These are phyloP conservation scores for Amesomyces nigricolor DNA, from an alignment of 2,329 filamentous ascomycete species.

Conservation along the genomic window DNA sequence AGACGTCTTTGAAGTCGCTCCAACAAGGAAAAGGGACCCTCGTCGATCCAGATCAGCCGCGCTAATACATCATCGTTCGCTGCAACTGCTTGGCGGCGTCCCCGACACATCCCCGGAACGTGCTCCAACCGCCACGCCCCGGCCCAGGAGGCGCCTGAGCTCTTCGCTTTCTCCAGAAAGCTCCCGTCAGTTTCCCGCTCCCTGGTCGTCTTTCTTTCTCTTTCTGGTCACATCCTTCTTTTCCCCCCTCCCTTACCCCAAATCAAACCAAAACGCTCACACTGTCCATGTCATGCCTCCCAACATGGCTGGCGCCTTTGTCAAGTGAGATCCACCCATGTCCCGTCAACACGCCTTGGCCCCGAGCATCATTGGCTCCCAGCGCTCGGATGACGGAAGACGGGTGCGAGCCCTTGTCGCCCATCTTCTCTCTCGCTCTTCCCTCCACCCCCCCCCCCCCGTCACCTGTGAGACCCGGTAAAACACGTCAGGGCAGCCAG, in stretches of 20 bases:
- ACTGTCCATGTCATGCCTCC: neutral
- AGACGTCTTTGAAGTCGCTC: neutral
- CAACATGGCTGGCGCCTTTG: neutral
- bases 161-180: too few relatives aligned
- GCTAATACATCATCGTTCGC: constrained; percentile 5
- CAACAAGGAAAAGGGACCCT: constrained; percentile 1
- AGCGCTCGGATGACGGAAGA: constrained; percentile 17
- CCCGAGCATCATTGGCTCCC: constrained; percentile 13
- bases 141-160: too few relatives aligned
- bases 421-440: neutral
- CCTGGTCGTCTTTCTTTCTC: too few relatives aligned
- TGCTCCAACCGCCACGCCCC: neutral
- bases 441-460: constrained; percentile 8
- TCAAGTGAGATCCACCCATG: constrained; percentile 12
- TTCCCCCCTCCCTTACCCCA: too few relatives aligned
- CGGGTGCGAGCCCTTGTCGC: constrained; percentile 5
- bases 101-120: neutral
- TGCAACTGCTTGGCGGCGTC: constrained; percentile 3
- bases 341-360: constrained; percentile 4
- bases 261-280: neutral
- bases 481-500: constrained; percentile 9
- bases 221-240: too few relatives aligned
- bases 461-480: neutral
- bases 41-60: constrained; percentile 14
- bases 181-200: too few relatives aligned